Evolutionary conservation across 75 land plant species (phyloP), one percentile per base, ranked within the genome.

Genomic region (Pinus tabuliformis): DNA sequence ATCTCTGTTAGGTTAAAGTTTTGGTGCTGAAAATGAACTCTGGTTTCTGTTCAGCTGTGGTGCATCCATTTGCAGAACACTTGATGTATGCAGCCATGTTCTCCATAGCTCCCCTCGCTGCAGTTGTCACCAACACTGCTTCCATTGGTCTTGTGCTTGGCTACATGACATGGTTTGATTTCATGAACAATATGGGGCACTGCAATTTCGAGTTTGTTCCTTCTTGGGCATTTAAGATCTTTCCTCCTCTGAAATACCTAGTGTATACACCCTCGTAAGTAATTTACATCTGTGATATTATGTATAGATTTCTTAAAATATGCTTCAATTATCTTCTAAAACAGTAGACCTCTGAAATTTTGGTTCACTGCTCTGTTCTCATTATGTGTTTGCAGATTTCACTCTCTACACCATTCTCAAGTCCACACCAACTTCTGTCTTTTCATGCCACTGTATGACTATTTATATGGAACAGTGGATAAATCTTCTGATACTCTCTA

Each of bases 101-200:
- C 75, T 75, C 84, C 1, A 59, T 89, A 6, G 89, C 91, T 15
- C 54, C 82, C 12, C 0, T 88, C 11, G 78, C 84, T 9, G 70
- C 77, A 0, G 24, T 76, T 18, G 18, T 79, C 57, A 84, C 85
- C 1, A 81, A 87, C 24, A 88, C 86, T 7, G 73, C 73, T 13
- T 92, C 91, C 7, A 57, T 89, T 13, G 79, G 64, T 28, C 66
- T 87, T 3, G n/a, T 86, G 21, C 76, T 72, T 68, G 76, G 58
- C 62, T 95, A 97, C 79, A 70, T 85, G 18, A 72, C 85, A 0
- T 95, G 87, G 85, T 89, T 97, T 28, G 99, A 97, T 73, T 83
- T 91, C 84, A 89, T 97, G 96, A 97, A 97, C 84, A 81, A 88
- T 73, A 76, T 96, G 93, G 99, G 99, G 3, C 99, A 97, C 76